phyloP scores from a whole-genome alignment of 2,329 filamentous ascomycete species.

The Ophiocordyceps camponoti-saundersi region DNA sequence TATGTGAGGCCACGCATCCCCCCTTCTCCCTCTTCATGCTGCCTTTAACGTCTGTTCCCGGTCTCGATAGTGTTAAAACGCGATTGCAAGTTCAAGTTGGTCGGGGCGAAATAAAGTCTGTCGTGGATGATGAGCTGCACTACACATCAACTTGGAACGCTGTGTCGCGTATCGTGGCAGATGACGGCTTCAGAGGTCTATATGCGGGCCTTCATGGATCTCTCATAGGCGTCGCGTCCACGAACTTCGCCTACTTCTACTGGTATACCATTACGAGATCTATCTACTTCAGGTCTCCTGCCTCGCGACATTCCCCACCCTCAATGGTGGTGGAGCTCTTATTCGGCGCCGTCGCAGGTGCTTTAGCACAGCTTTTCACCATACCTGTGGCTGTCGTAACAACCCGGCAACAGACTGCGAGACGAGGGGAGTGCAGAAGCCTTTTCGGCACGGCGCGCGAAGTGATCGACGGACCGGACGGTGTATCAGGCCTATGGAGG shows the following conservation, averaged over 20 bases:
- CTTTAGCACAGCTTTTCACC: constrained; percentile 85
- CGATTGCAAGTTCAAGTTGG: constrained; percentile 90
- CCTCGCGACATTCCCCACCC: constrained; percentile 32
- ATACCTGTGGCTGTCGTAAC: constrained; percentile 94
- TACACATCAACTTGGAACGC: constrained; percentile 84
- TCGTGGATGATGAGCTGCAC: constrained; percentile 37
- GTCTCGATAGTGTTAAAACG: constrained; percentile 66
- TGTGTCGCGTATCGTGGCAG: constrained; percentile 63
- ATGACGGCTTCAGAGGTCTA: constrained; percentile 65
- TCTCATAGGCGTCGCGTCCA: constrained; percentile 82
- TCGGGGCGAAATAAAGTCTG: constrained; percentile 21
- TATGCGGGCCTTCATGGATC: constrained; percentile 82
- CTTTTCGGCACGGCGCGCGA: constrained; percentile 76
- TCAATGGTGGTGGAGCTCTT: constrained; percentile 69
- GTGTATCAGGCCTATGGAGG: constrained; percentile 77
- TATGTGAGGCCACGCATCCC: constrained; percentile 46
- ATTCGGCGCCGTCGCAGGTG: constrained; percentile 75
- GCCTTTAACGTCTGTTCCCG: background rate
- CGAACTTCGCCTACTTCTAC: constrained; percentile 99
- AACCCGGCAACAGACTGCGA: constrained; percentile 87
- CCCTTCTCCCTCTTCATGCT: background rate
- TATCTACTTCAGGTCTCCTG: constrained; percentile 52
- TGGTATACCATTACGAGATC: constrained; percentile 86
- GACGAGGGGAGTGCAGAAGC: constrained; percentile 68
- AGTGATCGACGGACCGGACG: constrained; percentile 80